Percentiles rank a stretch among this genome's conserved stretches.
Evolutionary conservation across 73 alveolate genomes (phyloP).

Genomic region (Paramecium sonneborni): DNA sequence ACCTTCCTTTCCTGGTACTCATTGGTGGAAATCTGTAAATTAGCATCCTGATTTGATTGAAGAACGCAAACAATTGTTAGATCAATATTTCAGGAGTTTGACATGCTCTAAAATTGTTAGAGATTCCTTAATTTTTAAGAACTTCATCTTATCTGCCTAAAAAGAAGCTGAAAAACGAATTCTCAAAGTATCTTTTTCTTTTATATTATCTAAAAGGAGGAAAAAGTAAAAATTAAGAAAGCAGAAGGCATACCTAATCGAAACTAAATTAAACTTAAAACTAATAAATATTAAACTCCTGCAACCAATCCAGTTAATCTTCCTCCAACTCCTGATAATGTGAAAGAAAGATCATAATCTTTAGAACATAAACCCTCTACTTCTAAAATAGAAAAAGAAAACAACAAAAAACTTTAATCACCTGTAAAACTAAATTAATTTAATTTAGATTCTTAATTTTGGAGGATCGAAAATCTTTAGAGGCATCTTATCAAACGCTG

Average conservation of each 20-base stretch:
- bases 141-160: slow-evolving; percentile 10
- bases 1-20: slow-evolving; percentile 12
- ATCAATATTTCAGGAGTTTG: not conserved
- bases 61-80: not conserved
- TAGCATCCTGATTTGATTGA: slow-evolving; percentile 15
- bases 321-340: not conserved
- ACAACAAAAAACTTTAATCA: not conserved
- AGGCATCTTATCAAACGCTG: slow-evolving; percentile 49
- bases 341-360: slow-evolving; percentile 25
- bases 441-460: not conserved
- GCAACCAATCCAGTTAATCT: not conserved
- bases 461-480: slow-evolving; percentile 49
- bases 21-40: slow-evolving; percentile 33
- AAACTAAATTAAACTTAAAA: not conserved
- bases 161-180: slow-evolving; percentile 5
- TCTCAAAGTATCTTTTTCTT: not conserved
- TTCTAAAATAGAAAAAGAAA: not conserved
- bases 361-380: not conserved
- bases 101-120: not conserved
- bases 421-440: not conserved
- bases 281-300: not conserved
- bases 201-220: not conserved
- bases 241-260: not conserved
- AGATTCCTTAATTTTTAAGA: slow-evolving; percentile 20
- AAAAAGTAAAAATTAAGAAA: not conserved